A percentile compares a stretch with the other conserved stretches of the same genome.
Conservation (phyloP, 2,329 filamentous ascomycete species). For the Aureobasidium mangrovei region DNA sequence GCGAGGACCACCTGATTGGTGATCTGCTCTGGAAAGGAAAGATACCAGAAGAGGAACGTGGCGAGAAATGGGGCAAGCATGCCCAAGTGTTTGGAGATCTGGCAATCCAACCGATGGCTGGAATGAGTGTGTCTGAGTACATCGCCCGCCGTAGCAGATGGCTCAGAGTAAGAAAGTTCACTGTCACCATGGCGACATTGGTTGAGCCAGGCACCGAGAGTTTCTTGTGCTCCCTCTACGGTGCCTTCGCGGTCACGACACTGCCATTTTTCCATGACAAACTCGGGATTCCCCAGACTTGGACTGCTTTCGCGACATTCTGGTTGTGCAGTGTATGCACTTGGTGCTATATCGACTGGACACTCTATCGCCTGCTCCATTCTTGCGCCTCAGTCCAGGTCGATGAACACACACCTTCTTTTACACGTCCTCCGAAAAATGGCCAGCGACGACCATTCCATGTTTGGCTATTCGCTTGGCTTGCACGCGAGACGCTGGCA, state of each 20-base stretch:
- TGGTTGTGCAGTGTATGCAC: constrained; percentile 57
- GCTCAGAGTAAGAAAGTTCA: constrained; percentile 91
- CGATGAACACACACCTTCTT: constrained; percentile 64
- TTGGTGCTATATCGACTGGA: constrained; percentile 72
- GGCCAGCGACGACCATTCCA: constrained; percentile 48
- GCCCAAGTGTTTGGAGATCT: constrained; percentile 76
- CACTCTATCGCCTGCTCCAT: constrained; percentile 65
- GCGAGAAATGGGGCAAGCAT: constrained; percentile 60
- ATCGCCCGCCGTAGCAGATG: constrained; percentile 75
- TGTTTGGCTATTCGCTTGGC: constrained; percentile 74
- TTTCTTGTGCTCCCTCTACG: constrained; percentile 71
- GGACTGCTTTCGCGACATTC: constrained; percentile 53
- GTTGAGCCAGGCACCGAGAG: constrained; percentile 90
- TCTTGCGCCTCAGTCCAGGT: constrained; percentile 60
- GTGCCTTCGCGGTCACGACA: constrained; percentile 69
- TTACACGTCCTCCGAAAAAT: constrained; percentile 48
- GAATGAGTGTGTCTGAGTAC: constrained; percentile 70
- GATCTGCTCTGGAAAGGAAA: constrained; percentile 76
- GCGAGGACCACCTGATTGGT: constrained; percentile 93
- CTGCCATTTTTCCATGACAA: constrained; percentile 52
- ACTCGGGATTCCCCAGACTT: constrained; percentile 53
- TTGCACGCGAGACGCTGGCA: constrained; percentile 72
- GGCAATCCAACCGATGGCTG: constrained; percentile 79
- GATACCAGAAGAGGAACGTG: constrained; percentile 31
- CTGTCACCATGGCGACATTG: constrained; percentile 76